Evolutionary conservation across 2,329 filamentous ascomycete genomes (phyloP).

Genomic region (Diplodia mutila): DNA sequence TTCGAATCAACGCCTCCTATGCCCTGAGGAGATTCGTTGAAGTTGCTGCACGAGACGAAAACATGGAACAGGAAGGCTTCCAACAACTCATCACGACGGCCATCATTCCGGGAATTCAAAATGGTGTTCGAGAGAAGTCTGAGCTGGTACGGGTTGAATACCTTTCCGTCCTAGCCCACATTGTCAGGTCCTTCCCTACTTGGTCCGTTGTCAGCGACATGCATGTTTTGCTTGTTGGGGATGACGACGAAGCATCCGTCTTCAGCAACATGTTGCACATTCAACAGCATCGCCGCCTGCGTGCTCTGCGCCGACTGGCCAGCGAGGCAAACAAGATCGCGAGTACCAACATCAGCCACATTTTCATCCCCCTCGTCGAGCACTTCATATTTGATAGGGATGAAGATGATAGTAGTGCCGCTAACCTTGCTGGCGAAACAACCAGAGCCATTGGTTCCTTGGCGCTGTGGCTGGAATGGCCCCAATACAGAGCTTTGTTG

Average conservation of each 20-base stretch:
- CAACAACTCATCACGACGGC: constrained; percentile 64
- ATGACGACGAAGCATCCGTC: constrained; percentile 82
- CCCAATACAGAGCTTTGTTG: constrained; percentile 83
- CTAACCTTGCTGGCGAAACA: constrained; percentile 84
- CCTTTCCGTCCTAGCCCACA: constrained; percentile 74
- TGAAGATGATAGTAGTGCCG: constrained; percentile 74
- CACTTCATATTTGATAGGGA: constrained; percentile 88
- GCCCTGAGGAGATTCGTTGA: constrained; percentile 78
- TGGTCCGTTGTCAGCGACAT: constrained; percentile 78
- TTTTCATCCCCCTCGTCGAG: constrained; percentile 89
- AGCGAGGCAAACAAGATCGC: constrained; percentile 70
- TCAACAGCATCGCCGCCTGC: constrained; percentile 81
- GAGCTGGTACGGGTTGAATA: constrained; percentile 86
- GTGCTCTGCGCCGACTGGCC: constrained; percentile 78
- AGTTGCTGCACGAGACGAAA: constrained; percentile 55
- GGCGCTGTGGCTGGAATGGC: constrained; percentile 81
- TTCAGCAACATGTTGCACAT: constrained; percentile 93
- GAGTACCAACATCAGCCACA: constrained; percentile 78
- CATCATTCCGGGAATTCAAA: constrained; percentile 75
- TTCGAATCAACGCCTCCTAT: constrained; percentile 81
- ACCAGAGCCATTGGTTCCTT: constrained; percentile 78
- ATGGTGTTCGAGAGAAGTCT: constrained; percentile 75
- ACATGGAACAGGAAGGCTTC: constrained; percentile 54
- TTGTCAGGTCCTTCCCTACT: constrained; percentile 70
- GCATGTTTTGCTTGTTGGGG: constrained; percentile 66